These are phyloP conservation scores for Penicillium thymicola DNA, from an alignment of 2,329 filamentous ascomycete genomes.

Conservation along the genomic window DNA sequence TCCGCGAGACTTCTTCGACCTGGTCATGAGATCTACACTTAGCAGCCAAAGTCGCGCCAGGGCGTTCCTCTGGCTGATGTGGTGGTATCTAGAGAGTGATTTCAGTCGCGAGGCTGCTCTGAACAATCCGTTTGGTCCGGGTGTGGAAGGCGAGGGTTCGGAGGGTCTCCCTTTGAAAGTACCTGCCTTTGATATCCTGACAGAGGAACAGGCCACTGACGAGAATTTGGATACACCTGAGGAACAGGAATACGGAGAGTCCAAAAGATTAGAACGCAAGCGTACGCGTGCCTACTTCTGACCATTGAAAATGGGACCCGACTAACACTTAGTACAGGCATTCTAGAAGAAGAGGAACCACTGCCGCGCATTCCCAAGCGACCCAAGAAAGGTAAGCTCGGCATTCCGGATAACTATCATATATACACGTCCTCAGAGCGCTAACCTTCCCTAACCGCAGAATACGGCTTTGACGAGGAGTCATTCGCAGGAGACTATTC, in stretches of 20 bases:
- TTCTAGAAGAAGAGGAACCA: conserved; percentile 48
- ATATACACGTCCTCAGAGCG: neutral
- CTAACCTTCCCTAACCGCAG: conserved; percentile 13
- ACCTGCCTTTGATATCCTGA: conserved; percentile 47
- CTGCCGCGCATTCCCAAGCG: conserved; percentile 45
- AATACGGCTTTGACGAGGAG: conserved; percentile 35
- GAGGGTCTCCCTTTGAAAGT: conserved; percentile 48
- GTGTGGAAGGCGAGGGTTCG: conserved; percentile 42
- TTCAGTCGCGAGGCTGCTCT: conserved; percentile 84
- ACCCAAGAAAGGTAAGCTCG: conserved; percentile 40
- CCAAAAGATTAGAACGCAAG: conserved; percentile 49
- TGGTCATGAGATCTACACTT: conserved; percentile 85
- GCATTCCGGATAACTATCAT: neutral
- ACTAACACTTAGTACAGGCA: conserved; percentile 31
- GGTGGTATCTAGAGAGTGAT: conserved; percentile 97
- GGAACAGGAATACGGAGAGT: conserved; percentile 49
- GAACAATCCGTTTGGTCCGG: conserved; percentile 81
- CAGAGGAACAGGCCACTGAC: conserved; percentile 48
- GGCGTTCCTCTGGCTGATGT: conserved; percentile 96
- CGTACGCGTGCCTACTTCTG: conserved; percentile 28
- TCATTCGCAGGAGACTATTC: conserved; percentile 31
- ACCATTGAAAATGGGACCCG: neutral
- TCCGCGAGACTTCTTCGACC: conserved; percentile 87
- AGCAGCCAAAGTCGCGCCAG: conserved; percentile 78
- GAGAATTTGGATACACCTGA: conserved; percentile 51